Conservation (phyloP, 2,329 filamentous ascomycete genomes). For the Leptographium procerum region DNA sequence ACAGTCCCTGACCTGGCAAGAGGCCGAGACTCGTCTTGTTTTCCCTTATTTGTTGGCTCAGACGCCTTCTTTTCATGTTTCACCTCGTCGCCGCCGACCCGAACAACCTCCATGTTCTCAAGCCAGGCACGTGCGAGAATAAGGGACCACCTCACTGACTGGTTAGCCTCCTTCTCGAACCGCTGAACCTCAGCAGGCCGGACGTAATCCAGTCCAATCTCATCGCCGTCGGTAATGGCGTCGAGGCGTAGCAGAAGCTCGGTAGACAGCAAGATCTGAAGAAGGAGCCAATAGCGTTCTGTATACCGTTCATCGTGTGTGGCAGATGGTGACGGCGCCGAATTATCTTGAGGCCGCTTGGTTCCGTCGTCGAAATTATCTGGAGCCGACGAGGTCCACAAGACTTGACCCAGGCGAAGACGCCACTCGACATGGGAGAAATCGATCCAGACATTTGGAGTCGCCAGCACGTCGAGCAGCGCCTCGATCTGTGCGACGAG, state of each 20-base stretch:
- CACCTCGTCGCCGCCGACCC: slow-evolving; percentile 4
- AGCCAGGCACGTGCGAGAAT: slow-evolving; percentile 54
- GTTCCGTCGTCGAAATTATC: slow-evolving; percentile 9
- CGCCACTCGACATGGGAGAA: slow-evolving; percentile 67
- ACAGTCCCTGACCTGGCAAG: not conserved
- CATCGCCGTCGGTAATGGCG: slow-evolving; percentile 48
- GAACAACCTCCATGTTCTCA: slow-evolving; percentile 49
- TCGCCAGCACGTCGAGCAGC: slow-evolving; percentile 52
- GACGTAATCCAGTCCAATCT: slow-evolving; percentile 39
- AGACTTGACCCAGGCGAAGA: slow-evolving; percentile 58
- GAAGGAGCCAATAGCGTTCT: slow-evolving; percentile 55
- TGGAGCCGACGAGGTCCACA: slow-evolving; percentile 39
- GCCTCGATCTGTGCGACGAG: slow-evolving; percentile 60
- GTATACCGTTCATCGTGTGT: slow-evolving; percentile 42
- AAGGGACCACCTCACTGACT: slow-evolving; percentile 56
- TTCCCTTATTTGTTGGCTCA: not conserved
- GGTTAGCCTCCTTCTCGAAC: slow-evolving; percentile 50
- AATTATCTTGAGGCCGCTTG: slow-evolving; percentile 27
- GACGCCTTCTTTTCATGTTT: not conserved
- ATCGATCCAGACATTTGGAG: slow-evolving; percentile 61
- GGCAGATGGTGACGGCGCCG: slow-evolving; percentile 8
- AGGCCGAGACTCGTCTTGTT: not conserved
- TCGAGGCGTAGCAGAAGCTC: slow-evolving; percentile 56
- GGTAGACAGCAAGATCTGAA: slow-evolving; percentile 53
- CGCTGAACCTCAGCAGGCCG: slow-evolving; percentile 45